phyloP scores from a whole-genome alignment of 2,329 filamentous ascomycete species.

The Macrophomina tecta region DNA sequence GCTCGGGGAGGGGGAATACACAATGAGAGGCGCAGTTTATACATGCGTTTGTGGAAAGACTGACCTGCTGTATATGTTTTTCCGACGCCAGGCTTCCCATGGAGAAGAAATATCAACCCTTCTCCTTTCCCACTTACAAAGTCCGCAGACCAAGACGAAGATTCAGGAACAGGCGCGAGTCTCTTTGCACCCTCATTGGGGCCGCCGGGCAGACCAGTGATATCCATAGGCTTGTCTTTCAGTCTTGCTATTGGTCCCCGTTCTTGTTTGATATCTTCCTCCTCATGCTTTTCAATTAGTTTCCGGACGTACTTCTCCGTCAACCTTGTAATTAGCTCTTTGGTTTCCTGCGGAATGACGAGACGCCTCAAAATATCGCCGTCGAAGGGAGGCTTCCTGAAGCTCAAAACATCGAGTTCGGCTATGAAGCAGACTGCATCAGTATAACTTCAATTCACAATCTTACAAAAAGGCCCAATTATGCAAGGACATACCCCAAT shows the following conservation, averaged over 20 bases:
- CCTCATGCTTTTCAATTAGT: background rate
- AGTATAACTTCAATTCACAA: no score
- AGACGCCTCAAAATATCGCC: background rate
- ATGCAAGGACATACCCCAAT: background rate
- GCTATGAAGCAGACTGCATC: background rate
- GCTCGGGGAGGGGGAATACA: no score
- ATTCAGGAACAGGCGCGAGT: background rate
- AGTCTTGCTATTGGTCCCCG: no score
- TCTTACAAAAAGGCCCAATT: background rate
- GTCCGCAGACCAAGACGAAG: constrained; percentile 16
- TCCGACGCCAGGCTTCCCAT: constrained; percentile 26
- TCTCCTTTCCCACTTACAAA: constrained; percentile 12
- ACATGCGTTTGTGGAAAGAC: background rate
- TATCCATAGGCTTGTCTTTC: no score
- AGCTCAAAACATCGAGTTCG: background rate
- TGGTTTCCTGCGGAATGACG: background rate
- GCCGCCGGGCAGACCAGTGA: no score
- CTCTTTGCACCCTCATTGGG: no score
- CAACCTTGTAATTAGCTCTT: background rate
- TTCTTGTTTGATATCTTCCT: background rate
- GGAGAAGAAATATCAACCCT: constrained; percentile 9
- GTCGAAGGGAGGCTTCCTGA: background rate
- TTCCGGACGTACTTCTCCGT: background rate
- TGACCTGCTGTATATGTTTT: constrained; percentile 40
- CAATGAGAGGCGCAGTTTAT: no score